A percentile compares a stretch with the other conserved stretches of the same genome.
Evolutionary conservation across 1,139 yeast species (phyloP).

Genomic region (Kodamaea derodonti): DNA sequence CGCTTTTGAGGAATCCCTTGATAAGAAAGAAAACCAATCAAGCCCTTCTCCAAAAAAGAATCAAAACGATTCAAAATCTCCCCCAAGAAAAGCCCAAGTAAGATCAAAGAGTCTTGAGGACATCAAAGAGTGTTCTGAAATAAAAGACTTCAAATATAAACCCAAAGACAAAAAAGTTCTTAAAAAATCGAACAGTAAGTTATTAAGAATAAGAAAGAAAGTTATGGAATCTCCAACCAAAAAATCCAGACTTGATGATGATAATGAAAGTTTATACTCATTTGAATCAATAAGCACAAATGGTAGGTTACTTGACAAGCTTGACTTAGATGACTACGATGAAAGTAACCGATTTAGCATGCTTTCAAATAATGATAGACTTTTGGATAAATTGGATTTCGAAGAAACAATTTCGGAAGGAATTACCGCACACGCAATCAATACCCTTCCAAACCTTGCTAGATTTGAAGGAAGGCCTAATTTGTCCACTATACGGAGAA

Average conservation of each 20-base stretch:
- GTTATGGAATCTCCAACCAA: conserved; percentile 7
- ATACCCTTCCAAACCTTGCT: neutral
- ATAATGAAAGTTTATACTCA: conserved; percentile 36
- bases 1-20: neutral
- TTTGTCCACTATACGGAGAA: conserved; percentile 4
- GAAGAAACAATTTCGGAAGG: conserved; percentile 8
- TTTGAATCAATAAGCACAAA: conserved; percentile 45
- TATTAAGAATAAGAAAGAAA: too few species aligned
- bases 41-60: too few species aligned
- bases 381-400: conserved; percentile 30
- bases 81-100: too few species aligned
- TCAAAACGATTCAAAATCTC: too few species aligned
- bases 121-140: too few species aligned
- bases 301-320: conserved; percentile 40
- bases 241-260: conserved; percentile 11
- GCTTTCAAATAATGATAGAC: conserved; percentile 30
- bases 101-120: too few species aligned
- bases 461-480: conserved; percentile 4
- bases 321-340: conserved; percentile 22
- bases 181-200: too few species aligned
- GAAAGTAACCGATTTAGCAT: conserved; percentile 24
- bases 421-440: neutral
- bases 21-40: neutral
- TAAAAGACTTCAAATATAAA: too few species aligned
- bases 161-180: too few species aligned